These are phyloP conservation scores for Starmerella roubikii DNA, from an alignment of 805 yeast genomes.

Conservation along the genomic window DNA sequence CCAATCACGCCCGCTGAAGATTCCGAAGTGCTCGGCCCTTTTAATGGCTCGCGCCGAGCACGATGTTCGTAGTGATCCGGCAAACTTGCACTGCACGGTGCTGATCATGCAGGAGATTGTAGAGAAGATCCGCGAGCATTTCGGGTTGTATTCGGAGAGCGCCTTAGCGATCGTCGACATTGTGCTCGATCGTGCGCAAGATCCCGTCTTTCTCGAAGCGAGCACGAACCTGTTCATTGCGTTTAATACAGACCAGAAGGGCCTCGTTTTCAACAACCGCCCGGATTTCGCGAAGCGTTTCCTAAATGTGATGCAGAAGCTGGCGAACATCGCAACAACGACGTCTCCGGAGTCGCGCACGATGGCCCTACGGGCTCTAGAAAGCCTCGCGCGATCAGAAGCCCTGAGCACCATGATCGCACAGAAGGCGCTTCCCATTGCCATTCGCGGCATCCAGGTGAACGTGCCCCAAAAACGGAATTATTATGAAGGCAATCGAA, in stretches of 20 bases:
- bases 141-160: slow-evolving; percentile 66
- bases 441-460: slow-evolving; percentile 21
- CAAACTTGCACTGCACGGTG: slow-evolving; percentile 73
- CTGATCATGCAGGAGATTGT: slow-evolving; percentile 57
- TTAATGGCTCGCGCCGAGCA: slow-evolving; percentile 44
- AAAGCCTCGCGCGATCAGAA: slow-evolving; percentile 27
- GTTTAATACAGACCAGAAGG: slow-evolving; percentile 42
- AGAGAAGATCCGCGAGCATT: slow-evolving; percentile 63
- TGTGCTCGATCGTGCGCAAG: slow-evolving; percentile 39
- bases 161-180: slow-evolving; percentile 46
- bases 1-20: slow-evolving; percentile 72
- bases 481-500: not conserved
- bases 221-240: slow-evolving; percentile 22
- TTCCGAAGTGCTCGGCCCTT: slow-evolving; percentile 71
- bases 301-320: slow-evolving; percentile 23
- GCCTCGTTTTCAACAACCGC: slow-evolving; percentile 54
- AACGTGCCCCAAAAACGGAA: slow-evolving; percentile 10
- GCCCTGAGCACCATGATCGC: slow-evolving; percentile 24
- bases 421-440: slow-evolving; percentile 18
- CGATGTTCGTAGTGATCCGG: slow-evolving; percentile 52
- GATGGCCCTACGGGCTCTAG: slow-evolving; percentile 35
- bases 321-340: slow-evolving; percentile 17
- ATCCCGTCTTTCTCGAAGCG: slow-evolving; percentile 36
- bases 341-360: slow-evolving; percentile 20
- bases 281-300: slow-evolving; percentile 40